Evolutionary conservation across 1,284 basidiomycete genomes (phyloP).

Genomic region (Pyrrhoderma lamaoense): DNA sequence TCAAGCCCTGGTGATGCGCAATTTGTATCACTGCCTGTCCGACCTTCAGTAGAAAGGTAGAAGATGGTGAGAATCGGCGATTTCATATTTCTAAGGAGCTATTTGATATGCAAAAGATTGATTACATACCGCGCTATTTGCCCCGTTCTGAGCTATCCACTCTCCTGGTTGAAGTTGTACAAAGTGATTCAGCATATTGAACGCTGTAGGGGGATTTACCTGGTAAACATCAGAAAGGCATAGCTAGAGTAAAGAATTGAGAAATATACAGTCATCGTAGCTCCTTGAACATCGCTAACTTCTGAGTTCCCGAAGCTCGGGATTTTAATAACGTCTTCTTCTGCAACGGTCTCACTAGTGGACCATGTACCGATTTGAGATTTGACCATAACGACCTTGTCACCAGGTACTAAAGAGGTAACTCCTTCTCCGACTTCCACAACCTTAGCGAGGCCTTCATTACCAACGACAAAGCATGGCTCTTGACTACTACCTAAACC

Average conservation of each 20-base stretch:
- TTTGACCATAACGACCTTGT: constrained; percentile 70
- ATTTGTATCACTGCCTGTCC: constrained; percentile 79
- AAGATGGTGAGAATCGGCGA: constrained; percentile 6
- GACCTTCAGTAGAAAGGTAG: constrained; percentile 36
- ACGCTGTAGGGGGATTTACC: constrained; percentile 81
- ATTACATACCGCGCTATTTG: constrained; percentile 67
- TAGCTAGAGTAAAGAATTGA: background rate
- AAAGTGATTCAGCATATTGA: constrained; percentile 73
- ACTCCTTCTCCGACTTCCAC: constrained; percentile 51
- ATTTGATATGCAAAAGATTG: too few relatives aligned
- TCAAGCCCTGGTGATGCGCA: constrained; percentile 56
- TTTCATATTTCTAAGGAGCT: background rate
- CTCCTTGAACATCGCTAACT: constrained; percentile 56
- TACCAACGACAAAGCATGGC: constrained; percentile 60
- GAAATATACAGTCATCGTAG: constrained; percentile 57
- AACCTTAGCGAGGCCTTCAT: constrained; percentile 73
- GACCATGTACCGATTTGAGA: constrained; percentile 74
- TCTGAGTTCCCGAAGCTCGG: constrained; percentile 32
- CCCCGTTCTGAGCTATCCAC: constrained; percentile 79
- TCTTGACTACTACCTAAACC: constrained; percentile 27
- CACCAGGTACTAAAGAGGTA: constrained; percentile 42
- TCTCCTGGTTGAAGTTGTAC: constrained; percentile 54
- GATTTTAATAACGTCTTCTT: constrained; percentile 54
- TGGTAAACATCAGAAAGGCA: constrained; percentile 24
- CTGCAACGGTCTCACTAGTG: constrained; percentile 48